phyloP scores from a whole-genome alignment of 768 basidiomycete genomes.

The Lentinula raphanica region DNA sequence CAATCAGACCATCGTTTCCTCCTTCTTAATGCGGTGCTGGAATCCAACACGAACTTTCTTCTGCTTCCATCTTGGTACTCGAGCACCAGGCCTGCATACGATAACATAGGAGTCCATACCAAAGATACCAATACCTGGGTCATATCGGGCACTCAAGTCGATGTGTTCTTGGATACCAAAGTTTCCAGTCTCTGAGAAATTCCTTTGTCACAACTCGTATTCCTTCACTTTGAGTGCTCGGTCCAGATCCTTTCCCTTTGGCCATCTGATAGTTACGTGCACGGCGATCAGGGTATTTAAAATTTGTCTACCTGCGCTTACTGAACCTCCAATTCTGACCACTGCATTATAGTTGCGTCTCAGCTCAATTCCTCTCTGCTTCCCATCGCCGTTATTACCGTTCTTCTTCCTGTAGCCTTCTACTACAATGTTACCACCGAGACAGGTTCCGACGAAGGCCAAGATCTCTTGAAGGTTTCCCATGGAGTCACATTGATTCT shows the following conservation, averaged over 20 bases:
- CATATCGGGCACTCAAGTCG: slow-evolving; percentile 97
- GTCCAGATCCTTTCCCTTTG: slow-evolving; percentile 99
- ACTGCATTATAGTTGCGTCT: too few species aligned
- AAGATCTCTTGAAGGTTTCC: too few species aligned
- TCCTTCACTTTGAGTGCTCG: slow-evolving; percentile 99
- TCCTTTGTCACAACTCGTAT: slow-evolving; percentile 94
- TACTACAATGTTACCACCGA: too few species aligned
- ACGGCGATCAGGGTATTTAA: too few species aligned
- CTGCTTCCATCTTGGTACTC: slow-evolving; percentile 88
- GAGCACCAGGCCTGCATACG: slow-evolving; percentile 92
- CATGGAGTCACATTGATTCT: too few species aligned
- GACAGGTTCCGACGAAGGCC: too few species aligned
- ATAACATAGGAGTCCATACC: slow-evolving; percentile 99
- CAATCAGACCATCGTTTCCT: slow-evolving; percentile 98
- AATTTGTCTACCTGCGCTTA: too few species aligned
- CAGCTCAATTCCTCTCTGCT: too few species aligned
- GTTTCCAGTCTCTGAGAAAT: slow-evolving; percentile 99
- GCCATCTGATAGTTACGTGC: slow-evolving; percentile 97
- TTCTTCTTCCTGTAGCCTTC: too few species aligned
- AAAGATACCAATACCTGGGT: slow-evolving; percentile 98
- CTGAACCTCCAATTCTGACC: too few species aligned
- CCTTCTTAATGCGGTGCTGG: slow-evolving; percentile 85
- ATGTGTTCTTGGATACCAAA: slow-evolving; percentile 99
- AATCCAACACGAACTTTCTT: slow-evolving; percentile 84
- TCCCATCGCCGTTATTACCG: too few species aligned